Evolutionary conservation across 805 yeast genomes (phyloP).

Genomic region (Ogataea paraovalis): DNA sequence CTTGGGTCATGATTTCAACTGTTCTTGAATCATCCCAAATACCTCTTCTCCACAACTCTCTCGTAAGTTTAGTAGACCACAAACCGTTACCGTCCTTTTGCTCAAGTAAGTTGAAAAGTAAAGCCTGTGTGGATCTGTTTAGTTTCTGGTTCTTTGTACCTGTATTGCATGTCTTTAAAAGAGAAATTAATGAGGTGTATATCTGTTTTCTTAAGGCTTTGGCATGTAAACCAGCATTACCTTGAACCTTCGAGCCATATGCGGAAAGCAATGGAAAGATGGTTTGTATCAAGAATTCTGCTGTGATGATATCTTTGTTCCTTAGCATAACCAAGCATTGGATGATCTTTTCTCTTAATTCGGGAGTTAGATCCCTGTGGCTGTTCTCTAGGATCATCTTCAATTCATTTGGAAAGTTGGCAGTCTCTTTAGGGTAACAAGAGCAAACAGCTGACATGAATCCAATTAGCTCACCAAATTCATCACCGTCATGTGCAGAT

Average conservation of each 20-base stretch:
- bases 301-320: conserved; percentile 72
- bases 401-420: conserved; percentile 77
- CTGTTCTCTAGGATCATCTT: conserved; percentile 63
- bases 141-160: conserved; percentile 89
- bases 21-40: conserved; percentile 98
- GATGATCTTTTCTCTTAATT: conserved; percentile 84
- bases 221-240: conserved; percentile 57
- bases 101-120: conserved; percentile 81
- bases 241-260: conserved; percentile 50
- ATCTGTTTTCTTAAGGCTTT: conserved; percentile 80
- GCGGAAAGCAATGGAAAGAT: conserved; percentile 80
- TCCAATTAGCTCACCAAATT: conserved; percentile 80
- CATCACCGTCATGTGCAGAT: conserved; percentile 52
- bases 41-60: conserved; percentile 96
- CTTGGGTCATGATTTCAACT: conserved; percentile 96
- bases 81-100: conserved; percentile 74
- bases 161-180: conserved; percentile 78
- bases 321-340: conserved; percentile 86
- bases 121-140: conserved; percentile 86
- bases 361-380: conserved; percentile 80
- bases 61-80: conserved; percentile 93
- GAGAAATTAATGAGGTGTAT: conserved; percentile 70
- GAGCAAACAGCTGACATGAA: conserved; percentile 89
- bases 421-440: conserved; percentile 87
- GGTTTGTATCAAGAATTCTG: conserved; percentile 80